Base-by-base conservation (phyloP, 192 early-diverging fungal species). In the Mortierella alpina region DNA sequence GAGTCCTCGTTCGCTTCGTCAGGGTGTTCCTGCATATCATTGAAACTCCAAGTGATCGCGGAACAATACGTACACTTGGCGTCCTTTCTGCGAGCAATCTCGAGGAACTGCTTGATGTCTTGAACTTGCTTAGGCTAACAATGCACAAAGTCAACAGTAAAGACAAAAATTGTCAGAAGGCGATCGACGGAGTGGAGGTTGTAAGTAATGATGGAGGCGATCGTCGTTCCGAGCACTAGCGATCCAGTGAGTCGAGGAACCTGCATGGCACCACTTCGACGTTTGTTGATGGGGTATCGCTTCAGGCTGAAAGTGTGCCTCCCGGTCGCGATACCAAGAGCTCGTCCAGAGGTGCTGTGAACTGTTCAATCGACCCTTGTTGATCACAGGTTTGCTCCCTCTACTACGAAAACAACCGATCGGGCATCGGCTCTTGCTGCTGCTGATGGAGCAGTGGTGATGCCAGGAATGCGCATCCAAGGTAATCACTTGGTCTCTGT, bases 81-180 rank as follows among this genome's bases (percentile, higher is more conserved):
- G 83, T 97, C 96, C 92, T 97, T 98, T 89, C 96, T 95, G 83
- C 93, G 89, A 73, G 97, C 93, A 82, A 95, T 94, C 83, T 94
- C 90, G 77, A 99, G 92, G 90, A 99, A 99, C 82, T 97, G 90
- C 92, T 98, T 99, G 86, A 99, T 98, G 87, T 99, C 97, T 81
- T 88, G 88, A 84, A 99, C 90, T 89, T 98, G 94, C 92, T 97
- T 97, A 86, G 98, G 94, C 98, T 97, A 88, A 39, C 52, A 40
- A 51, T 14, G 2, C 42, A 44, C 14, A 50, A 41, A 42, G 11
- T 45, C 15, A 18, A 63, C 4, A 12, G 55, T 18, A 20, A 45
- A 59, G 20, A 31, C 4, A 18, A 9, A 15, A 7, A 41, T n/a
- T 22, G 18, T 61, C 39, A 53, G 40, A 53, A 12, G 12, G 8